These are phyloP conservation scores for Plasmodium fragile DNA, from an alignment of 169 alveolate species.

Conservation along the genomic window DNA sequence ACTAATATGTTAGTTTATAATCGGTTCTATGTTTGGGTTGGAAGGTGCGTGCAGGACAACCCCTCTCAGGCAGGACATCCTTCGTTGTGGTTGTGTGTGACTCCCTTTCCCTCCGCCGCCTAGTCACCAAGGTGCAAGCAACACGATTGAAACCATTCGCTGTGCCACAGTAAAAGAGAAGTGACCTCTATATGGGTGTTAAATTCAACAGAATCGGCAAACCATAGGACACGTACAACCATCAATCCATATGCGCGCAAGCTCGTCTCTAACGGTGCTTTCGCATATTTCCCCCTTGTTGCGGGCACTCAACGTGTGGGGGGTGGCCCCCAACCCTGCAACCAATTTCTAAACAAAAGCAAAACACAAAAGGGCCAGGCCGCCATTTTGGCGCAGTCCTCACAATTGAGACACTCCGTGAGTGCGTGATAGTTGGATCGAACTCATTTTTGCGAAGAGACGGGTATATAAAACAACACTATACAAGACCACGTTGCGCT, in stretches of 20 bases:
- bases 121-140: not conserved
- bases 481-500: not conserved
- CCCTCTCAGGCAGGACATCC: not conserved
- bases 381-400: not conserved
- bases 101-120: not conserved
- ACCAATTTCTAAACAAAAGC: not conserved
- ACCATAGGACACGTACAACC: not conserved
- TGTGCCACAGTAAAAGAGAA: not conserved
- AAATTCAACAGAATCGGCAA: not conserved
- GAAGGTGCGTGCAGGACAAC: not conserved
- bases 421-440: not conserved
- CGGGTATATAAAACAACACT: not conserved
- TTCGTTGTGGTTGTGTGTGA: not conserved
- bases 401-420: not conserved
- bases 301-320: not conserved
- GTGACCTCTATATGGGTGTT: not conserved
- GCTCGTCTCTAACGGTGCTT: not conserved
- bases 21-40: not conserved
- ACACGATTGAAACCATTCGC: not conserved
- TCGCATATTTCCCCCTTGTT: not conserved
- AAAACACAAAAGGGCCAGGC: not conserved
- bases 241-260: not conserved
- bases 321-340: not conserved
- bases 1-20: not conserved
- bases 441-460: not conserved